Base-by-base conservation (phyloP, 352 stramenopile genomes). In the Phytopythium helicoides region DNA sequence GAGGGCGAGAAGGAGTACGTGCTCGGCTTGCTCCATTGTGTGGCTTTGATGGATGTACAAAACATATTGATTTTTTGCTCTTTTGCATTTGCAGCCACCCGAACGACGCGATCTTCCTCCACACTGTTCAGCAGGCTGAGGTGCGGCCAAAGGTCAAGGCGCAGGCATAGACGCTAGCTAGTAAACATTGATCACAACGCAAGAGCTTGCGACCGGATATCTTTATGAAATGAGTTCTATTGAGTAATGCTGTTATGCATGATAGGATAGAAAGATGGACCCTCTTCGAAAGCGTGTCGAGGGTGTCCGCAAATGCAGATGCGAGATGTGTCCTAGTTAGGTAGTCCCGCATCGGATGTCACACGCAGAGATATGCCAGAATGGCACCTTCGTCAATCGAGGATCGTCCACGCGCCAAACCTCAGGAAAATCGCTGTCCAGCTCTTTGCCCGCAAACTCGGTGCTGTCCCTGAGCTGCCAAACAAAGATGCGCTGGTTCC, bases 1-100 rank as follows among this genome's bases (percentile, higher is more conserved):
- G 87, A 98, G 64, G 97, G 97, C 25, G 95, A 98, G 58, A 96
- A 97, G 63, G 94, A 98, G 86, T 91, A 73, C 52, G 79, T 79
- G 36, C 2, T 5, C 36, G 35, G 23, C 36, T 44, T 47, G 6
- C 44, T 10, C 11, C 28, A 25, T 9, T 18, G 6, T 25, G 8
- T 33, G 19, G 10, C 11, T 33, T 15, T 16, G 46, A 31, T 52
- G 22, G 4, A 46, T 31, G 38, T 42, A 34, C 12, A 18, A 14
- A 37, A 15, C 16, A 9, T 37, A 11, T 37, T 41, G 34, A 56
- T 37, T 51, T 36, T 18, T 41, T 44, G 16, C 22, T 35, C 31
- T 25, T 31, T 44, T 47, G 15, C 56, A 12, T 58, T 58, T 62
- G 34, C 49, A 92, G 82, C 49, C 91, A 98, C 60, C 94, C 93